Percentiles rank a stretch among this genome's conserved stretches.
phyloP scores from a whole-genome alignment of 2,329 filamentous ascomycete species.

The Exophiala phaeomuriformis region DNA sequence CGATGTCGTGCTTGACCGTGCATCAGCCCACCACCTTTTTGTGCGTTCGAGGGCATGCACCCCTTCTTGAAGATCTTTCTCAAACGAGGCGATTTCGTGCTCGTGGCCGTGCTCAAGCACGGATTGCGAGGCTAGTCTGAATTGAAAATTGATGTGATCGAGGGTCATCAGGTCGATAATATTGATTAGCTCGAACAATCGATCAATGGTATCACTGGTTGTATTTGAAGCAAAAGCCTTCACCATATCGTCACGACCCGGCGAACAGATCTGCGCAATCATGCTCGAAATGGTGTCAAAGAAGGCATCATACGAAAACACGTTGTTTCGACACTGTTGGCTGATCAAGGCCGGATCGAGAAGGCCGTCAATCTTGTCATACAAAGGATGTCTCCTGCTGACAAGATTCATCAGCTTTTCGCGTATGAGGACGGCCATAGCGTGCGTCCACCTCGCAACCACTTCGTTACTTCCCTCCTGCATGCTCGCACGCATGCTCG shows the following conservation, averaged over 20 bases:
- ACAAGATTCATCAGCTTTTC: slow-evolving; percentile 54
- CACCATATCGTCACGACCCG: slow-evolving; percentile 55
- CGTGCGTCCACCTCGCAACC: slow-evolving; percentile 53
- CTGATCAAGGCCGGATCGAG: slow-evolving; percentile 53
- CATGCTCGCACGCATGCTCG: slow-evolving; percentile 55
- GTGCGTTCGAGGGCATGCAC: slow-evolving; percentile 47
- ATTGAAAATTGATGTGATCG: slow-evolving; percentile 60
- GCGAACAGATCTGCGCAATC: slow-evolving; percentile 58
- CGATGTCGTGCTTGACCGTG: slow-evolving; percentile 6
- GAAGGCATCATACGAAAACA: slow-evolving; percentile 57
- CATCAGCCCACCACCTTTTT: slow-evolving; percentile 34
- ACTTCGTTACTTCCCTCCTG: slow-evolving; percentile 48
- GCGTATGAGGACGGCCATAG: slow-evolving; percentile 60
- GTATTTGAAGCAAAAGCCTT: slow-evolving; percentile 47
- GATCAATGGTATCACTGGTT: slow-evolving; percentile 52
- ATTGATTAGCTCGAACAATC: slow-evolving; percentile 55
- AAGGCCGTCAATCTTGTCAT: slow-evolving; percentile 54
- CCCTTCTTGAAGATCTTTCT: slow-evolving; percentile 47
- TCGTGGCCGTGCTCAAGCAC: slow-evolving; percentile 55
- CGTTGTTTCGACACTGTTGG: slow-evolving; percentile 51
- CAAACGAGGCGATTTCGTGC: slow-evolving; percentile 55
- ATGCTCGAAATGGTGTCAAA: slow-evolving; percentile 57
- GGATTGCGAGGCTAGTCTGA: slow-evolving; percentile 53
- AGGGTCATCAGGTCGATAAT: slow-evolving; percentile 56
- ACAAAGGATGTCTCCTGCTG: slow-evolving; percentile 54